Percentiles rank a stretch among this genome's conserved stretches.
Conservation (phyloP, 768 basidiomycete genomes). For the Neoboletus magnificus region DNA sequence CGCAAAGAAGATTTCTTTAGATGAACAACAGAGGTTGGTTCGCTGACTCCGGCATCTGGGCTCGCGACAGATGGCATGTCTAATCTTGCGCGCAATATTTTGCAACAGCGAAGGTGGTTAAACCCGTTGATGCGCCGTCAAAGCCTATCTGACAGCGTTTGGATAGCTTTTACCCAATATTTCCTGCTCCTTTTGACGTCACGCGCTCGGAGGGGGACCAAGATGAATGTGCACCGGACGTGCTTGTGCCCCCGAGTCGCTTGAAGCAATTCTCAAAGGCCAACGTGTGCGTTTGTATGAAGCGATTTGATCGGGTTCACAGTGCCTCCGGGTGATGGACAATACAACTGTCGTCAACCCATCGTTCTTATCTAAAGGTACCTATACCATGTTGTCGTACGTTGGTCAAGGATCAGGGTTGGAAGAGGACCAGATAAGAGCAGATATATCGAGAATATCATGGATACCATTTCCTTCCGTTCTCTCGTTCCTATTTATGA, state of each 20-base stretch:
- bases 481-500: not conserved
- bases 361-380: slow-evolving; percentile 63
- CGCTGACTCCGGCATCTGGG: slow-evolving; percentile 43
- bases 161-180: slow-evolving; percentile 88
- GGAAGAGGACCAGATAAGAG: slow-evolving; percentile 27
- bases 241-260: slow-evolving; percentile 83
- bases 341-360: slow-evolving; percentile 83
- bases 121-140: not conserved
- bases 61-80: slow-evolving; percentile 68
- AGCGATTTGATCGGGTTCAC: not conserved
- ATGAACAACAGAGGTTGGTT: slow-evolving; percentile 58
- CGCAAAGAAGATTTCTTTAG: slow-evolving; percentile 78
- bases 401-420: slow-evolving; percentile 25
- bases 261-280: slow-evolving; percentile 92
- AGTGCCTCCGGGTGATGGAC: slow-evolving; percentile 60
- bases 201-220: slow-evolving; percentile 62
- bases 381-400: slow-evolving; percentile 47
- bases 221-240: slow-evolving; percentile 64
- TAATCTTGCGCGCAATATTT: slow-evolving; percentile 70
- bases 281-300: slow-evolving; percentile 7
- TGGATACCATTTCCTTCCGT: slow-evolving; percentile 9
- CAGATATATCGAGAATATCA: slow-evolving; percentile 24
- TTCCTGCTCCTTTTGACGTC: slow-evolving; percentile 79
- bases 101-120: slow-evolving; percentile 88
- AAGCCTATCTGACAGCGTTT: not conserved